Evolutionary conservation across 192 early-diverging fungal genomes (phyloP).

Genomic region (Entophlyctis helioformis): DNA sequence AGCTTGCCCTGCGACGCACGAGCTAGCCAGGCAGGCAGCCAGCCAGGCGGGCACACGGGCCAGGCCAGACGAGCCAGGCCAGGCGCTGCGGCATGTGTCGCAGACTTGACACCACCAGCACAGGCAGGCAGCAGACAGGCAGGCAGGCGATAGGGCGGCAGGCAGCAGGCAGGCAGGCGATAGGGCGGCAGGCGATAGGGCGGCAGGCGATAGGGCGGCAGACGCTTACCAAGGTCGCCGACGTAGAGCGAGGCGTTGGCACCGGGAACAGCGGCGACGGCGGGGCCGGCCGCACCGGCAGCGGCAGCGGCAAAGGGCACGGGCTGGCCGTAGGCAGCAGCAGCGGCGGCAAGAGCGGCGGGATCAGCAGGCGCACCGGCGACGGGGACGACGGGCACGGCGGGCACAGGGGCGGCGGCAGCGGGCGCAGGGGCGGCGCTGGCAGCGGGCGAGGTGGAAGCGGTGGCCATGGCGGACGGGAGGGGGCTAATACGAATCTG

Average conservation of each 20-base stretch:
- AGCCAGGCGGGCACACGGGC: too few relatives aligned
- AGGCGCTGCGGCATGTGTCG: too few relatives aligned
- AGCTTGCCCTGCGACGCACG: too few relatives aligned
- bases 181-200: too few relatives aligned
- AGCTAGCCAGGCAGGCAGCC: too few relatives aligned
- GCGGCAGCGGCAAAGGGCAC: conserved; percentile 8
- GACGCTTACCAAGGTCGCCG: conserved; percentile 67
- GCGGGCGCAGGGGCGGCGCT: conserved; percentile 24
- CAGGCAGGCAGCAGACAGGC: too few relatives aligned
- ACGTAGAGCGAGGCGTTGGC: conserved; percentile 65
- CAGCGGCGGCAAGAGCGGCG: conserved; percentile 30
- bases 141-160: too few relatives aligned
- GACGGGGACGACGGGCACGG: conserved; percentile 22
- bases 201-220: neutral
- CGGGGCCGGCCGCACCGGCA: conserved; percentile 4
- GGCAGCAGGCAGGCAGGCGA: too few relatives aligned
- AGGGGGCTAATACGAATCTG: too few relatives aligned
- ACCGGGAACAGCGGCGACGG: conserved; percentile 21
- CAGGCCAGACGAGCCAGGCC: too few relatives aligned
- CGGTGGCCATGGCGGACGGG: conserved; percentile 1
- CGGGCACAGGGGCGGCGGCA: conserved; percentile 12
- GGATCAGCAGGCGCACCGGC: conserved; percentile 16
- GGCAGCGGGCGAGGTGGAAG: conserved; percentile 1
- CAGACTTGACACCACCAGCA: too few relatives aligned
- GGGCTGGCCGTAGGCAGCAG: conserved; percentile 27